These are phyloP conservation scores for Calonectria ilicicola DNA, from an alignment of 2,329 filamentous ascomycete species.

Conservation along the genomic window DNA sequence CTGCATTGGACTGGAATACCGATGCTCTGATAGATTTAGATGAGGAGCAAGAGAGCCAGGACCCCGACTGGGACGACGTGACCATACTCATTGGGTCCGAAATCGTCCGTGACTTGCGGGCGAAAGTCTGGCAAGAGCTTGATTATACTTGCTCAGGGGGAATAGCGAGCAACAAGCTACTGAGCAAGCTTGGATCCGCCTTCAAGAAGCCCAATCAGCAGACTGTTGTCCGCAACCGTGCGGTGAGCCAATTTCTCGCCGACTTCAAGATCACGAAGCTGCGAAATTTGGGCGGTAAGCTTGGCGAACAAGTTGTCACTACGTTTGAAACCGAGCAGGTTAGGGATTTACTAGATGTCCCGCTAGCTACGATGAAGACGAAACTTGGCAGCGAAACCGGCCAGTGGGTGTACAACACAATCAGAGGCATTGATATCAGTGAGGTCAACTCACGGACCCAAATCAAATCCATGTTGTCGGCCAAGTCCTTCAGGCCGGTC, in stretches of 20 bases:
- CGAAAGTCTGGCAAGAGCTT: conserved; percentile 74
- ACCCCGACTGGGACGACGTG: conserved; percentile 97
- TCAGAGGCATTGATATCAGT: conserved; percentile 86
- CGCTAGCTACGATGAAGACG: conserved; percentile 80
- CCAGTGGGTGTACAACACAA: conserved; percentile 84
- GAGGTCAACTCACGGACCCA: conserved; percentile 92
- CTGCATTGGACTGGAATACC: conserved; percentile 83
- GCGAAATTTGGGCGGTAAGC: conserved; percentile 92
- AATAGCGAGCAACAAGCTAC: conserved; percentile 91
- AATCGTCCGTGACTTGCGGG: conserved; percentile 83
- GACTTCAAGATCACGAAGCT: conserved; percentile 96
- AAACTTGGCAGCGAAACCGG: conserved; percentile 88
- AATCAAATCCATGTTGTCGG: conserved; percentile 97
- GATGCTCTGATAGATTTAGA: conserved; percentile 88
- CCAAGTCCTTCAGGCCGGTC: conserved; percentile 91
- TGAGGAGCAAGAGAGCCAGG: conserved; percentile 78
- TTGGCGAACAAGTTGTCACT: conserved; percentile 88
- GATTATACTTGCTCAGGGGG: conserved; percentile 94
- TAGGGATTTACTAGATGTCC: conserved; percentile 77
- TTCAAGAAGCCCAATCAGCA: conserved; percentile 95
- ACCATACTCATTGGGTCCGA: conserved; percentile 88
- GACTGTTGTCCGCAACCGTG: conserved; percentile 91
- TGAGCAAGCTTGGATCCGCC: conserved; percentile 92
- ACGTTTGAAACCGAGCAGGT: conserved; percentile 85
- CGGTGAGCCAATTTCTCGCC: conserved; percentile 81